A percentile compares a stretch with the other conserved stretches of the same genome.
phyloP scores from a whole-genome alignment of 1,139 yeast species.

The Ogataea hybrid region DNA sequence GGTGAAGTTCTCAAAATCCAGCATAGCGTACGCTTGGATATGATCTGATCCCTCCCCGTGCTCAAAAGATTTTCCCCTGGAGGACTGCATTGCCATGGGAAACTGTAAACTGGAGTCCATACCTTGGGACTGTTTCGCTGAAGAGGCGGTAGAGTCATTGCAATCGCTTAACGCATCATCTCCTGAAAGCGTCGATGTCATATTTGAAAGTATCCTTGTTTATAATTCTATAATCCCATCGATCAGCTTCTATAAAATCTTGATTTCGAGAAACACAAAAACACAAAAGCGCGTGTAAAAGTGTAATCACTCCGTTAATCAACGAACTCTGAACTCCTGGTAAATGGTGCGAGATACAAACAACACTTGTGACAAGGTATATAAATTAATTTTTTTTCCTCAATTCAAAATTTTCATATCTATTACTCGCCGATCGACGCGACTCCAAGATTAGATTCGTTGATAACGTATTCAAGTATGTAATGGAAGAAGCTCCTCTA shows the following conservation, averaged over 20 bases:
- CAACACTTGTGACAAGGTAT: slow-evolving; percentile 3
- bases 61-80: slow-evolving; percentile 5
- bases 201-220: background rate
- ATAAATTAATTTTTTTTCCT: slow-evolving; percentile 2
- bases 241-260: background rate
- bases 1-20: slow-evolving; percentile 89
- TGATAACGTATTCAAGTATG: slow-evolving; percentile 1
- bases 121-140: slow-evolving; percentile 12
- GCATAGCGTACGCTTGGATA: slow-evolving; percentile 86
- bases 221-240: slow-evolving; percentile 1
- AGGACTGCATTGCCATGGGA: slow-evolving; percentile 14
- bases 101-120: slow-evolving; percentile 15
- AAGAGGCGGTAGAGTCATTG: background rate
- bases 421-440: slow-evolving; percentile 9
- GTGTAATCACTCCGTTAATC: background rate
- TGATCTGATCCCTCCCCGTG: slow-evolving; percentile 19
- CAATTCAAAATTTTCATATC: slow-evolving; percentile 8
- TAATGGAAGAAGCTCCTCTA: slow-evolving; percentile 14
- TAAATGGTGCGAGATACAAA: background rate
- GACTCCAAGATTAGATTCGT: background rate
- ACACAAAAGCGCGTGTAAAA: slow-evolving; percentile 11
- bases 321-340: background rate
- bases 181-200: slow-evolving; percentile 5
- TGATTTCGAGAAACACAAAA: background rate
- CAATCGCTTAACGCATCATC: slow-evolving; percentile 2